phyloP scores from a whole-genome alignment of 2,329 filamentous ascomycete species.

The Botrytis fabae region DNA sequence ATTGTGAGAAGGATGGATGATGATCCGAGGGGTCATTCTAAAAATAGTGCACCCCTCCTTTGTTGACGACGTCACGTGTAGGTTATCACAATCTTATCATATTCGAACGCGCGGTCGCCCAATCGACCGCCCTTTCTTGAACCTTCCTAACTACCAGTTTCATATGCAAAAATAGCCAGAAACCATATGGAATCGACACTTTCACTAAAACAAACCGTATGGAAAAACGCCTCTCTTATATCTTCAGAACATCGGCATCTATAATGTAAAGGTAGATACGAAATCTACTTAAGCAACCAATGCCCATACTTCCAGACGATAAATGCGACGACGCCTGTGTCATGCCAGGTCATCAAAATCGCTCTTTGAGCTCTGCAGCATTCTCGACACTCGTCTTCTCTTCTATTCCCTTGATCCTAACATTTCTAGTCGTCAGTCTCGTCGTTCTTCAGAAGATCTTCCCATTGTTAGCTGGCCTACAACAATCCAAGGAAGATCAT shows the following conservation, averaged over 20 bases:
- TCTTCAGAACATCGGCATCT: neutral
- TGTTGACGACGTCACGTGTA: conserved; percentile 15
- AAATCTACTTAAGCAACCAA: conserved; percentile 31
- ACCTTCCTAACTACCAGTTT: conserved; percentile 6
- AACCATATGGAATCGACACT: conserved; percentile 1
- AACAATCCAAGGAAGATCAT: conserved; percentile 53
- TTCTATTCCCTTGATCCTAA: conserved; percentile 66
- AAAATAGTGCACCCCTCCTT: conserved; percentile 17
- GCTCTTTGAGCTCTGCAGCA: conserved; percentile 29
- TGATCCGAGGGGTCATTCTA: neutral
- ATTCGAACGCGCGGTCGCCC: conserved; percentile 15
- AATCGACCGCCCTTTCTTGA: conserved; percentile 1
- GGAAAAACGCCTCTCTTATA: neutral
- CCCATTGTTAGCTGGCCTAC: conserved; percentile 64
- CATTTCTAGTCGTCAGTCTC: conserved; percentile 63
- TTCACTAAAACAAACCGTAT: neutral
- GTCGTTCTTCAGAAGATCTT: conserved; percentile 69
- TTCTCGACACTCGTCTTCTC: conserved; percentile 58
- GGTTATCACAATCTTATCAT: conserved; percentile 20
- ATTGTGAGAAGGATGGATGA: neutral
- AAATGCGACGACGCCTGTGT: conserved; percentile 37
- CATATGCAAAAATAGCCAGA: conserved; percentile 13
- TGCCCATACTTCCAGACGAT: conserved; percentile 35
- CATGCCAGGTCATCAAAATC: conserved; percentile 30
- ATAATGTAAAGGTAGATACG: conserved; percentile 29